Evolutionary conservation across 306 rosid genomes (phyloP).

Genomic region (Pterocarpus macrocarpus): DNA sequence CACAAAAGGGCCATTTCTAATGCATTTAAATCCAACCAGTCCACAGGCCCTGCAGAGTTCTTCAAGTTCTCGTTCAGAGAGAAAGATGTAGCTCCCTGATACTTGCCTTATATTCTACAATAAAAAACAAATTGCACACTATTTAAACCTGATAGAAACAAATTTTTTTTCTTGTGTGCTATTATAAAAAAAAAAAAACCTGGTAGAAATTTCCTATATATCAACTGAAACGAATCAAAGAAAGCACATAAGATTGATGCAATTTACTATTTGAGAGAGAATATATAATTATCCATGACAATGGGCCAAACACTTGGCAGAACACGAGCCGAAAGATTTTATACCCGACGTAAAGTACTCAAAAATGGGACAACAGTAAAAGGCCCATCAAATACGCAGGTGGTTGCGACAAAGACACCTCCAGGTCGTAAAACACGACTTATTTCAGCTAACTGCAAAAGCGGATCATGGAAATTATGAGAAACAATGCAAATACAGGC

Average conservation of each 20-base stretch:
- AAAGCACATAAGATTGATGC: background rate
- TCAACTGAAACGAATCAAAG: background rate
- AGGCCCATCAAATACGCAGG: conserved; percentile 77
- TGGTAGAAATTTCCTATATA: background rate
- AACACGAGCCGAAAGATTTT: conserved; percentile 1
- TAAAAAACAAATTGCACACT: conserved; percentile 36
- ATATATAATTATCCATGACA: background rate
- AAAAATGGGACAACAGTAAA: conserved; percentile 66
- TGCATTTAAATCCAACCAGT: conserved; percentile 61
- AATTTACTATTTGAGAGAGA: background rate
- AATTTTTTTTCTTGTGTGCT: background rate
- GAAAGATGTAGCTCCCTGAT: conserved; percentile 61
- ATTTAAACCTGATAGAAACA: conserved; percentile 37
- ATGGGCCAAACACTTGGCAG: background rate
- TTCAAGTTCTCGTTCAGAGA: conserved; percentile 79
- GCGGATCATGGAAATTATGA: conserved; percentile 26
- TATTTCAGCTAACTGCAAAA: conserved; percentile 87
- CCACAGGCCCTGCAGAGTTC: conserved; percentile 86
- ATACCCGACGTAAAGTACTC: conserved; percentile 68
- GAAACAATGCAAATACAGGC: conserved; percentile 1
- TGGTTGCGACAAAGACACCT: conserved; percentile 91
- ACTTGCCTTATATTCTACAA: conserved; percentile 60
- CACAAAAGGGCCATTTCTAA: conserved; percentile 78
- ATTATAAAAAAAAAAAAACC: too few relatives aligned
- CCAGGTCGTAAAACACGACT: conserved; percentile 89